Evolutionary conservation across 768 basidiomycete genomes (phyloP).

Genomic region (Tubosaeta sp.): DNA sequence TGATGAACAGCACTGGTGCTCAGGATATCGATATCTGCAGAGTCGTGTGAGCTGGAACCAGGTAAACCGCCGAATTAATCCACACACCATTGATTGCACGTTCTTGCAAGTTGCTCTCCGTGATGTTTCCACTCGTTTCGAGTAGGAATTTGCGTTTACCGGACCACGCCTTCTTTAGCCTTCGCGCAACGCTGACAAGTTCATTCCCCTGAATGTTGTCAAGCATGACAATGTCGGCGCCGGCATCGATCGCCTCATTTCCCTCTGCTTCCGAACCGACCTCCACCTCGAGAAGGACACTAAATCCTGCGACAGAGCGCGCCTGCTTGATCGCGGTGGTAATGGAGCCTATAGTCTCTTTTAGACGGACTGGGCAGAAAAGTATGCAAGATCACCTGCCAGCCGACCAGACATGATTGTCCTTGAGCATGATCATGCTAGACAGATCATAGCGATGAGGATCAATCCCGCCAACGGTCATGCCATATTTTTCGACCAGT

Average conservation of each 20-base stretch:
- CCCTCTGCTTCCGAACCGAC: slow-evolving; percentile 86
- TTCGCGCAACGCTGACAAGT: slow-evolving; percentile 61
- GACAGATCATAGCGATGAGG: slow-evolving; percentile 95
- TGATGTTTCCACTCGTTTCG: slow-evolving; percentile 94
- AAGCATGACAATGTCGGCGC: slow-evolving; percentile 93
- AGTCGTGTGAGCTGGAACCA: slow-evolving; percentile 1
- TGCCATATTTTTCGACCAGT: slow-evolving; percentile 96
- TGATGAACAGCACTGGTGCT: slow-evolving; percentile 90
- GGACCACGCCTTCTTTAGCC: slow-evolving; percentile 74
- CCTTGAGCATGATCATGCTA: slow-evolving; percentile 99
- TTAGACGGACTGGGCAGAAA: background rate
- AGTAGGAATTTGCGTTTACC: slow-evolving; percentile 82
- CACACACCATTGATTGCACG: slow-evolving; percentile 76
- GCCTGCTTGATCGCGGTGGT: slow-evolving; percentile 81
- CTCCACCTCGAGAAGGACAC: slow-evolving; percentile 89
- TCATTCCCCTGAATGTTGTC: slow-evolving; percentile 86
- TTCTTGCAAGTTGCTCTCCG: slow-evolving; percentile 77
- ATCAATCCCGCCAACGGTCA: slow-evolving; percentile 97
- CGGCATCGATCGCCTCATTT: slow-evolving; percentile 94
- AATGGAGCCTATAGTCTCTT: slow-evolving; percentile 65
- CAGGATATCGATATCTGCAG: slow-evolving; percentile 86
- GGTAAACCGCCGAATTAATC: background rate
- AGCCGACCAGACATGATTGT: slow-evolving; percentile 98
- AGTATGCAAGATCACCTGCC: slow-evolving; percentile 41
- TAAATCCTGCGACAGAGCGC: slow-evolving; percentile 89